Evolutionary conservation across 1,139 yeast genomes (phyloP), one percentile per base, ranked within the genome.

Genomic region (Lodderomyces orthopsilosis): DNA sequence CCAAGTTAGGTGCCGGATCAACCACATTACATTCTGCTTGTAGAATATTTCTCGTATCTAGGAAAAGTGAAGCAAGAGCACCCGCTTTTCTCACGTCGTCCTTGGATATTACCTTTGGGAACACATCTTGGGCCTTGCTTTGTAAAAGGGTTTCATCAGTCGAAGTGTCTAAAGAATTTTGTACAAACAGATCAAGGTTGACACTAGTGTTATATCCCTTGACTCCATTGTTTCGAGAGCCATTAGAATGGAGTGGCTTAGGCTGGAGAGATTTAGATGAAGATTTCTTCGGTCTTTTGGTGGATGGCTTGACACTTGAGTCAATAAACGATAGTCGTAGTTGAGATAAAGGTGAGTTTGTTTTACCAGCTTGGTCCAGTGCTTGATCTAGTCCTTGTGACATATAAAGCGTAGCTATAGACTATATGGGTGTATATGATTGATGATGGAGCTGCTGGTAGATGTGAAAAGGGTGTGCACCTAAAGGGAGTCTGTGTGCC

Each of bases 11-110:
- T 14, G 26, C 24, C 6, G 66, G 59, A 38, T 61, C 70, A 8
- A 63, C 64, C 4, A 76, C 61, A 46, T 75, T 71, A 46, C 67
- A 61, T 40, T 73, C 77, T 2, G 66, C 64, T 54, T 69, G 67
- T 36, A 77, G 60, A 1, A 68, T 58, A 45, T 63, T 65, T 37
- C 79, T 57, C 33, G 76, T 65, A 46, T 75, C 78, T 9, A 77
- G 48, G 34, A 75, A 61, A 13, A 74, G 57, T 8, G 68, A 55
- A 0, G 79, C 66, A 21, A 77, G 50, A 43, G 75, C 77, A 0
- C 69, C 67, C 0, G 73, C 75, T 42, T 69, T 74, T 44, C 63
- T 68, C 21, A 61, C 34, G 18, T 62, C 57, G 14, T 51, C 55
- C 24, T 48, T 50, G 2, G 51, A 24, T 7, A 49, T 6, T 2